These are phyloP conservation scores for Bathelium albidoporum DNA, from an alignment of 495 filamentous ascomycete species.

Conservation along the genomic window DNA sequence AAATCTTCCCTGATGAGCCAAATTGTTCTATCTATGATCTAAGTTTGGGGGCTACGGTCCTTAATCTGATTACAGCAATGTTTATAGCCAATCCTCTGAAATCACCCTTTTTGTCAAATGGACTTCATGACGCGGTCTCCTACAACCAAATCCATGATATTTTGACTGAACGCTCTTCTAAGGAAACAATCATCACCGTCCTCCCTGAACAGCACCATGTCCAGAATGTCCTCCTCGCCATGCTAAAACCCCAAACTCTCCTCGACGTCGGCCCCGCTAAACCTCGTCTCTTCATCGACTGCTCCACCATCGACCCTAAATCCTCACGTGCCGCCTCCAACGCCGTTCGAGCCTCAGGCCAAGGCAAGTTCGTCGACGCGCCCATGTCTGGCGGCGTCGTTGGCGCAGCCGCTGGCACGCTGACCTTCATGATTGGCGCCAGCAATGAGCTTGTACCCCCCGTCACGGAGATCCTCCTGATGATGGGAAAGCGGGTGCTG, in stretches of 20 bases:
- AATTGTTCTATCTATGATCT: conserved; percentile 35
- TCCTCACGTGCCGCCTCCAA: conserved; percentile 10
- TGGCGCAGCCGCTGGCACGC: conserved; percentile 35
- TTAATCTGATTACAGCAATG: conserved; percentile 28
- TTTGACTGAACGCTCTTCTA: background rate
- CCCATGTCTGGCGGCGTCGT: conserved; percentile 39
- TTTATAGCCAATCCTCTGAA: conserved; percentile 38
- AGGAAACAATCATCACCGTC: conserved; percentile 24
- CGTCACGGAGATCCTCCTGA: conserved; percentile 50
- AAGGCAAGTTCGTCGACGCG: conserved; percentile 23
- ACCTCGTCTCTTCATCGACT: conserved; percentile 20
- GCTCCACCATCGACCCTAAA: conserved; percentile 23
- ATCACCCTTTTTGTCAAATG: background rate
- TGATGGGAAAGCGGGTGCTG: conserved; percentile 74
- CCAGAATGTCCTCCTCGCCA: conserved; percentile 22
- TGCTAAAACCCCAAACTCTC: conserved; percentile 24
- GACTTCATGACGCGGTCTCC: background rate
- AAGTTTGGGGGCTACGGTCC: conserved; percentile 34
- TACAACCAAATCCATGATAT: background rate
- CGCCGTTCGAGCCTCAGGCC: conserved; percentile 8
- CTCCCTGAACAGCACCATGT: conserved; percentile 26
- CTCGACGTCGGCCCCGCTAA: conserved; percentile 25
- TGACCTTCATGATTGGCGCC: conserved; percentile 69
- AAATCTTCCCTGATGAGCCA: conserved; percentile 21
- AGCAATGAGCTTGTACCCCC: conserved; percentile 47